Evolutionary conservation across 768 basidiomycete genomes (phyloP).

Genomic region (Rhizopogon sp.): DNA sequence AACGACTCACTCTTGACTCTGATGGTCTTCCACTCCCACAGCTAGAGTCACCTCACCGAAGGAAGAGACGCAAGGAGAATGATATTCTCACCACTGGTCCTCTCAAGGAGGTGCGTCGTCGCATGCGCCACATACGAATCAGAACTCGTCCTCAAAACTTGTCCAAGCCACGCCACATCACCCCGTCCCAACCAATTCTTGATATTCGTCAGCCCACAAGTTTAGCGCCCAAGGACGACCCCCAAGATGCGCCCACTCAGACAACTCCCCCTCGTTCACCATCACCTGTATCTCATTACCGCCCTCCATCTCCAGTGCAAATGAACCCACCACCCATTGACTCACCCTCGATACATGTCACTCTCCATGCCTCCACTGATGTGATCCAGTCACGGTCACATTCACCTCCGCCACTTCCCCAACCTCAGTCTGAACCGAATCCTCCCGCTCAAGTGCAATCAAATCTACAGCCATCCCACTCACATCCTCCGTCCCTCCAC

Average conservation of each 20-base stretch:
- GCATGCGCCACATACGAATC: not conserved
- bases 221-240: slow-evolving; percentile 5
- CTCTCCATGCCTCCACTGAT: not conserved
- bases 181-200: not conserved
- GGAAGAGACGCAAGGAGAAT: slow-evolving; percentile 20
- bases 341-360: not conserved
- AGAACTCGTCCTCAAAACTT: slow-evolving; percentile 1
- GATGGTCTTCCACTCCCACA: slow-evolving; percentile 19
- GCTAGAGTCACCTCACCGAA: not conserved
- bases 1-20: slow-evolving; percentile 25
- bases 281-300: slow-evolving; percentile 1
- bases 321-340: not conserved
- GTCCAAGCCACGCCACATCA: slow-evolving; percentile 1
- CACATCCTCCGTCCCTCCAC: slow-evolving; percentile 14
- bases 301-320: not conserved
- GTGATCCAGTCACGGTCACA: not conserved
- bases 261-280: not conserved
- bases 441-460: slow-evolving; percentile 20
- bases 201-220: slow-evolving; percentile 2
- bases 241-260: not conserved
- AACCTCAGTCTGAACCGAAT: slow-evolving; percentile 10
- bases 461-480: slow-evolving; percentile 16
- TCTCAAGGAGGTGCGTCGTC: slow-evolving; percentile 3
- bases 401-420: slow-evolving; percentile 3
- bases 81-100: not conserved